These are phyloP conservation scores for Boletus speciosus DNA, from an alignment of 768 basidiomycete genomes.

Conservation along the genomic window DNA sequence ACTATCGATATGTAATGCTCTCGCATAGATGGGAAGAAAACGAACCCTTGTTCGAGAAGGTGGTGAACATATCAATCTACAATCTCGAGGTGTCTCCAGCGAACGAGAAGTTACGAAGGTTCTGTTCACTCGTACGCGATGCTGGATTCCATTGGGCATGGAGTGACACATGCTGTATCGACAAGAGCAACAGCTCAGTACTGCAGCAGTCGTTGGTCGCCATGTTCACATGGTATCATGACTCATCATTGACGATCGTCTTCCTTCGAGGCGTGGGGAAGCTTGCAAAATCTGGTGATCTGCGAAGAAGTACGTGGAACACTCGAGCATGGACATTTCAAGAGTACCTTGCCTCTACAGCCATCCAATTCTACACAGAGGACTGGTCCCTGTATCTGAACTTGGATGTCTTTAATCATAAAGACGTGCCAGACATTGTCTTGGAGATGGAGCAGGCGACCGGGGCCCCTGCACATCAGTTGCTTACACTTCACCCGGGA, in stretches of 20 bases:
- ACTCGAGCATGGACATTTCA: constrained; percentile 6
- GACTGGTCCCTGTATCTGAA: background rate
- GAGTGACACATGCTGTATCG: constrained; percentile 11
- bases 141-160: background rate
- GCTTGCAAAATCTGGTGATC: background rate
- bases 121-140: constrained; percentile 4
- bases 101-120: constrained; percentile 3
- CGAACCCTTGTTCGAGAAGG: no score
- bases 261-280: constrained; percentile 3
- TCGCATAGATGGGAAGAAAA: no score
- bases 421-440: no score
- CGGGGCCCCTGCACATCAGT: no score
- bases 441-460: no score
- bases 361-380: constrained; percentile 3
- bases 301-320: background rate
- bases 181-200: background rate
- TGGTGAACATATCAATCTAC: background rate
- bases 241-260: background rate
- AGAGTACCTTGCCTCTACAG: constrained; percentile 3
- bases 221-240: constrained; percentile 7
- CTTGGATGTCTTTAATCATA: background rate
- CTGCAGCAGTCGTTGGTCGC: background rate
- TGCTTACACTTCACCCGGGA: no score
- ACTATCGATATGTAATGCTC: no score
- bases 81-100: background rate